These are phyloP conservation scores for Colletotrichum australisinense DNA, from an alignment of 2,329 filamentous ascomycete genomes.

Conservation along the genomic window DNA sequence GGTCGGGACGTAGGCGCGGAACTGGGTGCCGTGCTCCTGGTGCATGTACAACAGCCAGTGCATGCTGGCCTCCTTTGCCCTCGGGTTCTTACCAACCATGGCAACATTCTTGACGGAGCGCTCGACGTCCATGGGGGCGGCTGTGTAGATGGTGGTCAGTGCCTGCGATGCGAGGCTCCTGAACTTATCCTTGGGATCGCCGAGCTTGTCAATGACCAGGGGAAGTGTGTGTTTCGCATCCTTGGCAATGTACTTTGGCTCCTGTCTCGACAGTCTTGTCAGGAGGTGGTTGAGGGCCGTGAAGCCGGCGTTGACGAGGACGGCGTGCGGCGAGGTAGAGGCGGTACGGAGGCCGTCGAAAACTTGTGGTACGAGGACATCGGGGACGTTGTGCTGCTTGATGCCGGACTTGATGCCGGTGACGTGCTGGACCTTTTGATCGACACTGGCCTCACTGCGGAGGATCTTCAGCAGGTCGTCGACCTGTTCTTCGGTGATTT, in stretches of 20 bases:
- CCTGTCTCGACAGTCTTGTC: conserved; percentile 87
- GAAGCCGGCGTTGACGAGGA: conserved; percentile 84
- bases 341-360: conserved; percentile 86
- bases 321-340: conserved; percentile 80
- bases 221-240: conserved; percentile 79
- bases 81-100: conserved; percentile 82
- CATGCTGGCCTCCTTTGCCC: conserved; percentile 87
- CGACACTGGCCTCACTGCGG: conserved; percentile 73
- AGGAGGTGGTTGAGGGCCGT: conserved; percentile 89
- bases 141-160: conserved; percentile 80
- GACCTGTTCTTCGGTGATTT: conserved; percentile 69
- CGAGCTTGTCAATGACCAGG: conserved; percentile 84
- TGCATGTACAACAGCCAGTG: conserved; percentile 90
- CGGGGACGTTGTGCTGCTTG: conserved; percentile 92
- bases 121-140: conserved; percentile 80
- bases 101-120: conserved; percentile 81
- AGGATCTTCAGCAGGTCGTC: conserved; percentile 63
- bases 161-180: conserved; percentile 79
- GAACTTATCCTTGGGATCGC: conserved; percentile 89
- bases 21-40: conserved; percentile 80
- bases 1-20: conserved; percentile 83
- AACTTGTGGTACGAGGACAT: conserved; percentile 75
- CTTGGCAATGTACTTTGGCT: conserved; percentile 77
- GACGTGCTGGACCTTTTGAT: conserved; percentile 77
- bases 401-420: conserved; percentile 86